Evolutionary conservation across 805 yeast species (phyloP).

Genomic region (Zygosaccharomyces pseudorouxii): DNA sequence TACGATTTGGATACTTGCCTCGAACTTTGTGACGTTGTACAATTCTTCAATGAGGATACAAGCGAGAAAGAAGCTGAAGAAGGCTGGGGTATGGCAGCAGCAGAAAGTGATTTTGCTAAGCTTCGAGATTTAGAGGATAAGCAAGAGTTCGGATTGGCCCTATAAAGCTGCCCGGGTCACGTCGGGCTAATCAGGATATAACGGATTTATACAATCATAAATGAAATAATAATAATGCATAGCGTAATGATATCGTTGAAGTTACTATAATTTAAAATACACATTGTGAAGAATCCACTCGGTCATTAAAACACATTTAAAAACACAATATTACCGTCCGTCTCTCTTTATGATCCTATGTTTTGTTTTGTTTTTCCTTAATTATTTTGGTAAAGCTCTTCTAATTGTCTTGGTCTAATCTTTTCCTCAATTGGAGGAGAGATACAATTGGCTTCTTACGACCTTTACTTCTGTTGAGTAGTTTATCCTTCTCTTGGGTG

Average conservation of each 20-base stretch:
- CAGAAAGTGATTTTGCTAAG: conserved; percentile 5
- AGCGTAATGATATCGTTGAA: background rate
- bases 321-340: conserved; percentile 1
- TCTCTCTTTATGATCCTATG: background rate
- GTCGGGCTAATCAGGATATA: no score
- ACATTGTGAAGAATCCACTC: conserved; percentile 1
- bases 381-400: no score
- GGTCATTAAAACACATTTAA: conserved; percentile 2
- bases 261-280: conserved; percentile 2
- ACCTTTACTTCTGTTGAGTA: conserved; percentile 25
- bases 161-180: no score
- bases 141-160: background rate
- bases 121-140: background rate
- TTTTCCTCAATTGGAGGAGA: conserved; percentile 23
- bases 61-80: conserved; percentile 1
- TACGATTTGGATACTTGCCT: conserved; percentile 15
- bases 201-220: background rate
- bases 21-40: conserved; percentile 15
- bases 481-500: conserved; percentile 19
- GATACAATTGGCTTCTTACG: conserved; percentile 30
- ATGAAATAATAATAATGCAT: background rate
- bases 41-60: conserved; percentile 9
- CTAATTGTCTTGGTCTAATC: conserved; percentile 7
- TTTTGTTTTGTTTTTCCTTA: no score
- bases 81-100: background rate